Evolutionary conservation across 495 filamentous ascomycete species (phyloP), one percentile per base, ranked within the genome.

Genomic region (Podospora didyma): DNA sequence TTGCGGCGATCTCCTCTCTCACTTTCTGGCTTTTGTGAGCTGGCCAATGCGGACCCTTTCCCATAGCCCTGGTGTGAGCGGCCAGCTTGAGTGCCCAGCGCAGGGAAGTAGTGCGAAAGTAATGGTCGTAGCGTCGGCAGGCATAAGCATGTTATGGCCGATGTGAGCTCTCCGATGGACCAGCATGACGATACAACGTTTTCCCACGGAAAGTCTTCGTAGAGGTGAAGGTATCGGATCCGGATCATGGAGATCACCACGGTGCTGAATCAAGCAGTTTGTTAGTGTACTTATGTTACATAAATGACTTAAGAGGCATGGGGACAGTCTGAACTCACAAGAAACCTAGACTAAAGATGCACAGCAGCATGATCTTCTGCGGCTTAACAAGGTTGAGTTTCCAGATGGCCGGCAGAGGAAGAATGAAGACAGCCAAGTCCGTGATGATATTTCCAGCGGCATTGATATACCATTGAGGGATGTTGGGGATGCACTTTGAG

Each of bases 151-250:
- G 80, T 79, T 44, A 83, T 77, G 51, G 75, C 82, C 1, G 74
- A 75, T 56, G 74, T 77, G 49, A 77, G 74, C 67, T 84, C 80
- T 51, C 76, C 69, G 17, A 73, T 65, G n/a, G 79, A 80, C 81
- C 81, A 84, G 48, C 75, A 70, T 3, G 78, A 76, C 0, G 79
- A 73, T 19, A 66, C 72, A 53, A 79, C 73, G 59, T 77, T 80
- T 51, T 82, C 74, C 64, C 76, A 77, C 20, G 77, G 74, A 61
- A 74, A 70, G 51, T 80, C 77, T 1, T 59, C 63, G 42, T 60
- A 59, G 16, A 60, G 49, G 64, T 80, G 26, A 67, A 73, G 60
- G 73, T 71, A 68, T 6, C 70, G 59, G 60, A 81, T 73, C 53
- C 73, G 76, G 62, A 79, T 72, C 28, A 82, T 71, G 0, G 79